These are phyloP conservation scores for Tuber brumale DNA, from an alignment of 495 filamentous ascomycete species.

Conservation along the genomic window DNA sequence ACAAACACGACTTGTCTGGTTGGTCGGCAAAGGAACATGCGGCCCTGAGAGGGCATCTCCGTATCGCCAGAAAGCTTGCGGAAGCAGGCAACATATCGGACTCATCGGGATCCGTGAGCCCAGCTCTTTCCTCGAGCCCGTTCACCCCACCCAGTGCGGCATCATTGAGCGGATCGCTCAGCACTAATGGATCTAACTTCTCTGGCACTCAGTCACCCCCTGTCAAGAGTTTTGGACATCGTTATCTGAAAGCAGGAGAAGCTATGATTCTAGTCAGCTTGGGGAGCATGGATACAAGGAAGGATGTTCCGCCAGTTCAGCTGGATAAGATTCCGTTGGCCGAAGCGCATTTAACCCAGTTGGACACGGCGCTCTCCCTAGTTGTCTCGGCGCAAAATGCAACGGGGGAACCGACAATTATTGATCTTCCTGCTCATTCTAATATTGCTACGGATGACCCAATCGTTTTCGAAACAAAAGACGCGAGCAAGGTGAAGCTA, in stretches of 20 bases:
- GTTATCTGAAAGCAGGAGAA: slow-evolving; percentile 75
- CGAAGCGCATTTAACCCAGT: slow-evolving; percentile 80
- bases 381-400: slow-evolving; percentile 87
- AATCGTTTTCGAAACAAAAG: slow-evolving; percentile 73
- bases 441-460: slow-evolving; percentile 82
- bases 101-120: slow-evolving; percentile 20
- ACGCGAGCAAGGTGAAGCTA: slow-evolving; percentile 74
- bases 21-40: slow-evolving; percentile 96
- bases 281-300: slow-evolving; percentile 87
- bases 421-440: slow-evolving; percentile 89
- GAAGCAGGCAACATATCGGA: slow-evolving; percentile 11
- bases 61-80: slow-evolving; percentile 54
- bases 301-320: slow-evolving; percentile 69
- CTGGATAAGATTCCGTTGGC: slow-evolving; percentile 83
- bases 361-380: slow-evolving; percentile 88
- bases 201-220: slow-evolving; percentile 53
- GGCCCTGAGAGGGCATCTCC: slow-evolving; percentile 74
- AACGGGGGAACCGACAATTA: slow-evolving; percentile 73
- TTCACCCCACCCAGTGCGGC: slow-evolving; percentile 19
- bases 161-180: slow-evolving; percentile 18
- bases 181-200: slow-evolving; percentile 39
- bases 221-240: slow-evolving; percentile 90
- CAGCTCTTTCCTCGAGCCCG: slow-evolving; percentile 32
- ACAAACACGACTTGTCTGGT: slow-evolving; percentile 71
- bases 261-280: slow-evolving; percentile 86